Evolutionary conservation across 192 early-diverging fungal species (phyloP), one percentile per base, ranked within the genome.

Genomic region (Coemansia umbellata): DNA sequence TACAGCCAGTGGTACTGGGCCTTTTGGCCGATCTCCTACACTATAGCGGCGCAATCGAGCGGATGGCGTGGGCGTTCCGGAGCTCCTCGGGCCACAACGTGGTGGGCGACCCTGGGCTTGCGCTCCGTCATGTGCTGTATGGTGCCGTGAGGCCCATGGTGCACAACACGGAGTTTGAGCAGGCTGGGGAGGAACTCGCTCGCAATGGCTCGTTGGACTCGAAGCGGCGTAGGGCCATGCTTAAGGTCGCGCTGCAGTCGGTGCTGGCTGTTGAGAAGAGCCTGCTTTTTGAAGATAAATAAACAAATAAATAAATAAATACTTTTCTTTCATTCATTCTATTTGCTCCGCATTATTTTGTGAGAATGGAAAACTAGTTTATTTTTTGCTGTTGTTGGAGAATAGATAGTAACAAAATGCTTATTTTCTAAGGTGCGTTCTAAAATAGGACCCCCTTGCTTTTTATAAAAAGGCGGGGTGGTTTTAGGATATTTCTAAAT

Each of bases 241-340:
- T 75, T 42, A 47, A 58, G 11, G 50, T 60, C 3, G 53, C 57
- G 18, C 17, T 75, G 60, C 52, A 44, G 60, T 56, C 60, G 9
- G 15, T 47, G 35, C 44, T 75, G 53, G 72, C 72, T 1, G 72
- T 75, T 0, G 72, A 75, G 37, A 58, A 61, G 27, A 60, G 56
- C 45, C 47, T 47, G 30, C 28, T 68, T 43, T 75, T 75, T 26
- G 58, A 30, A 23, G 45, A 53, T 19, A 8, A 28, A n/a, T 3
- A 1, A 14, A 14, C 33, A 35, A 35, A 35, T 35, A 35, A 35
- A 35, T 14, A 35, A 35, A 8, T 35, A 35, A 14, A 35, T 8
- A 13, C n/a, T 35, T 35, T 35, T 35, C 1, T 35, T 35, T 31
- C 32, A 28, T 30, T 14, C 11, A 17, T 45, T 31, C 35, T 37